These are phyloP conservation scores for Magnusiomyces suaveolens DNA, from an alignment of 1,139 yeast species.

Conservation along the genomic window DNA sequence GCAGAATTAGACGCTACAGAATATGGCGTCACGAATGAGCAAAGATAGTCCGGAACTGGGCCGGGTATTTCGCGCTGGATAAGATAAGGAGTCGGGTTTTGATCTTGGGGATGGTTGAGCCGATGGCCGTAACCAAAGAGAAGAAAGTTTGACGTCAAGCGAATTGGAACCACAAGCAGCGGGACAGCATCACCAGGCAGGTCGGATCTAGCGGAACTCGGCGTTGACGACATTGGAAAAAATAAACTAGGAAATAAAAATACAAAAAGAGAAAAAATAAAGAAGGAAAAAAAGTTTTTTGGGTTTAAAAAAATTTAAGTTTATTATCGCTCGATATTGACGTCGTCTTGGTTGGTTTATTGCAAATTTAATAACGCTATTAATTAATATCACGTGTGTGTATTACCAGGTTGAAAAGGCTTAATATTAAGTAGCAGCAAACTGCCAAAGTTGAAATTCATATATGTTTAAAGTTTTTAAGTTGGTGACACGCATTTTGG, in stretches of 20 bases:
- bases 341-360: no score
- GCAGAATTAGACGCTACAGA: background rate
- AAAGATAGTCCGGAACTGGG: slow-evolving; percentile 13
- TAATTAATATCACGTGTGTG: no score
- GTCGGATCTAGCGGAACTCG: background rate
- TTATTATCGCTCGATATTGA: no score
- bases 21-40: slow-evolving; percentile 14
- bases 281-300: background rate
- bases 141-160: background rate
- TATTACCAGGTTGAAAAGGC: no score
- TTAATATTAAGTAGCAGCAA: no score
- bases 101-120: background rate
- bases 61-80: slow-evolving; percentile 12
- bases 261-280: no score
- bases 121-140: slow-evolving; percentile 9
- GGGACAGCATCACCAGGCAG: slow-evolving; percentile 1
- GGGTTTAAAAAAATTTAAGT: no score
- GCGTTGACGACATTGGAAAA: background rate
- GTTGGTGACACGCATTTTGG: no score
- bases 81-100: slow-evolving; percentile 10
- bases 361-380: no score
- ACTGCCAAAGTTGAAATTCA: no score
- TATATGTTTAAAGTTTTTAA: no score
- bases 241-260: background rate
- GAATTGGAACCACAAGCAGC: background rate